Percentiles rank a stretch among this genome's conserved stretches.
Conservation (phyloP, 768 basidiomycete species). For the Lactarius sanguifluus region DNA sequence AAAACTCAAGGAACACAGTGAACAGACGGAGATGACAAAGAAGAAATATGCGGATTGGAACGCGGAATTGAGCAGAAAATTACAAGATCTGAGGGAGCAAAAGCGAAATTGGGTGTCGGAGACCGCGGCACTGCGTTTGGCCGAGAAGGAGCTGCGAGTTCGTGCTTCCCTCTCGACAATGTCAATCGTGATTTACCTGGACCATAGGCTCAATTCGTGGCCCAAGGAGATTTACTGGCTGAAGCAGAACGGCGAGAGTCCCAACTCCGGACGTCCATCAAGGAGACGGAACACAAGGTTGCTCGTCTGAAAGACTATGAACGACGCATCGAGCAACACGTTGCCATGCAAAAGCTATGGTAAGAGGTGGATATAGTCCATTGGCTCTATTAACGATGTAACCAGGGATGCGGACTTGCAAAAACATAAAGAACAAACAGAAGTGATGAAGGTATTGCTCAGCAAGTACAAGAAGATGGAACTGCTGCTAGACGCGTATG, state of each 20-base stretch:
- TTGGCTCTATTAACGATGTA: not conserved
- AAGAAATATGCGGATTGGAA: conserved; percentile 86
- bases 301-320: conserved; percentile 83
- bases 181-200: conserved; percentile 9
- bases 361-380: conserved; percentile 32
- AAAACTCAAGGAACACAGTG: conserved; percentile 71
- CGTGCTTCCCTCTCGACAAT: conserved; percentile 19
- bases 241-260: conserved; percentile 72
- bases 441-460: conserved; percentile 55
- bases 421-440: conserved; percentile 63
- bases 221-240: conserved; percentile 65
- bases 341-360: conserved; percentile 78
- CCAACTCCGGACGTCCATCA: conserved; percentile 68
- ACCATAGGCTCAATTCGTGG: conserved; percentile 61
- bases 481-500: conserved; percentile 57
- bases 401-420: conserved; percentile 75
- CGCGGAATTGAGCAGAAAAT: conserved; percentile 71
- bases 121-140: conserved; percentile 62
- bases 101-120: conserved; percentile 76
- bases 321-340: conserved; percentile 77
- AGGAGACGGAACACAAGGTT: conserved; percentile 80
- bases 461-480: conserved; percentile 66
- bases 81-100: conserved; percentile 73
- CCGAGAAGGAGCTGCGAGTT: conserved; percentile 71
- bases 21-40: conserved; percentile 69